These are phyloP conservation scores for Paramecium caudatum DNA, from an alignment of 73 alveolate species.

Conservation along the genomic window DNA sequence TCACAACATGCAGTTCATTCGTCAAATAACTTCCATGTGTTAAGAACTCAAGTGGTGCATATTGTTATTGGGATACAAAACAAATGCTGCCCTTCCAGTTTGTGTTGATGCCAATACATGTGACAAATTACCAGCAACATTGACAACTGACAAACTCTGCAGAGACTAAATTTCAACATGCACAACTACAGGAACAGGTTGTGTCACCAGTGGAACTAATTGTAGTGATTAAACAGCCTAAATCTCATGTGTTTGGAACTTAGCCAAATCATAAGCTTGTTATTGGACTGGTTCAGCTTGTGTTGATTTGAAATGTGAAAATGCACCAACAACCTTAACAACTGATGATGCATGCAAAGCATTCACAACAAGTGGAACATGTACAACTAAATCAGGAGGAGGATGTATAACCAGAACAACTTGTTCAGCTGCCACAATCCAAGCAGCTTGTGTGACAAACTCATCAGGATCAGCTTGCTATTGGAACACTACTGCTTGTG, in stretches of 20 bases:
- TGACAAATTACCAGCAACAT: slow-evolving; percentile 38
- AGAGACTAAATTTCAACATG: slow-evolving; percentile 15
- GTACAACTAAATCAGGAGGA: not conserved
- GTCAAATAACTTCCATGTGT: not conserved
- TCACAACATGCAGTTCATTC: not conserved
- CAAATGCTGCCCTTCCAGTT: not conserved
- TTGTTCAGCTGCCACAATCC: not conserved
- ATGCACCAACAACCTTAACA: slow-evolving; percentile 16
- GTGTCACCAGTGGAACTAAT: slow-evolving; percentile 49
- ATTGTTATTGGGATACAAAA: slow-evolving; percentile 21
- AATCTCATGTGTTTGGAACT: slow-evolving; percentile 45
- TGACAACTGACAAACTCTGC: not conserved
- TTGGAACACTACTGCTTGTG: slow-evolving; percentile 31
- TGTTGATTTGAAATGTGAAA: not conserved
- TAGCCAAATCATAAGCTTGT: not conserved
- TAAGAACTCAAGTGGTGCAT: not conserved
- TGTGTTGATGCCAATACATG: not conserved
- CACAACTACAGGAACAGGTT: slow-evolving; percentile 4
- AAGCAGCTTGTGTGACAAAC: not conserved
- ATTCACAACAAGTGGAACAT: not conserved
- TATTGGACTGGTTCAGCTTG: slow-evolving; percentile 11
- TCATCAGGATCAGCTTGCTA: not conserved
- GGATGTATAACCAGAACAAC: slow-evolving; percentile 1
- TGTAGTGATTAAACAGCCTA: slow-evolving; percentile 38
- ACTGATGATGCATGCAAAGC: not conserved